Evolutionary conservation across 768 basidiomycete species (phyloP), one percentile per base, ranked within the genome.

Genomic region (Kwoniella sp.): DNA sequence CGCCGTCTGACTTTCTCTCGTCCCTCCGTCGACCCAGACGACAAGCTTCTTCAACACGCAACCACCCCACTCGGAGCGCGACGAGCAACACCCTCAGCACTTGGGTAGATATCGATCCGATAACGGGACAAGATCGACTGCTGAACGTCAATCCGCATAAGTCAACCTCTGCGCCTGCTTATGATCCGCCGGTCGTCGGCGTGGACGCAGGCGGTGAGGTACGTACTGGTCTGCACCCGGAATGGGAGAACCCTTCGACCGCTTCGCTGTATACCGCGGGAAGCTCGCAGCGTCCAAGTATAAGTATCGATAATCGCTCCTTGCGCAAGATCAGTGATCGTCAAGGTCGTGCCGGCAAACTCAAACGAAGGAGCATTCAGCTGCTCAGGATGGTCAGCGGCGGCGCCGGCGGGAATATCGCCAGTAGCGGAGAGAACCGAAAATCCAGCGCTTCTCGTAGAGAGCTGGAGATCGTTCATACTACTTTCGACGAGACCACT

Each of bases 331-430:
- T 45, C 41, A 45, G 41, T 9, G 47, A 59, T 59, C 31, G 45
- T 2, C 45, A 59, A 9, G 45, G 47, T 37, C 22, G 55, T 4
- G 56, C 30, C 15, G 50, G 57, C 45, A 59, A 38, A 25, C 30
- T 65, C 25, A 65, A 65, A 34, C 37, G 63, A 28, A 52, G 48
- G 45, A 65, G 63, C 51, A 58, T 65, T 50, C 57, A 59, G 28
- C 37, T 65, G 28, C 31, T 65, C 7, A 58, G 23, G 29, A 65
- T 65, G 63, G 62, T 63, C 29, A 31, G 62, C 47, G 54, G 28
- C 4, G 20, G 41, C 17, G 41, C 3, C 3, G 20, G 41, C 20
- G 41, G 60, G 28, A 60, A 60, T 23, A n/a, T 41, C 38, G 38
- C 38, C 38, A 41, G 4, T 23, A 51, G 9, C 50, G 50, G 41